Evolutionary conservation across 1,284 basidiomycete genomes (phyloP).

Genomic region (Leccinum subrobustum): DNA sequence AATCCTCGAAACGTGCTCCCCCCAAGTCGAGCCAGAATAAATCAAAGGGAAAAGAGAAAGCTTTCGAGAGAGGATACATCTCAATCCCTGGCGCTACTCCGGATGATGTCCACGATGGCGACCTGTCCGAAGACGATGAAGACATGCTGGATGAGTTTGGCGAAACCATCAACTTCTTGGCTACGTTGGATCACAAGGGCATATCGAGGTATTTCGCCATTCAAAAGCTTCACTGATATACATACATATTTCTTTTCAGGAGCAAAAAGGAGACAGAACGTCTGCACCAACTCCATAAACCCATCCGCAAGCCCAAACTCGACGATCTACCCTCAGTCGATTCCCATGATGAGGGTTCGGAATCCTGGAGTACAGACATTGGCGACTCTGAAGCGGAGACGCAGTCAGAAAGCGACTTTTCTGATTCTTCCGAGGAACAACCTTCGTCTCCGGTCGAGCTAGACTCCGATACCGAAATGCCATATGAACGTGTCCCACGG

Average conservation of each 20-base stretch:
- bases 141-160: constrained; percentile 61
- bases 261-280: constrained; percentile 75
- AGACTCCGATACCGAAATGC: constrained; percentile 69
- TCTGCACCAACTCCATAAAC: constrained; percentile 62
- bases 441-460: constrained; percentile 15
- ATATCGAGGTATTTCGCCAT: constrained; percentile 60
- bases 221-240: neutral
- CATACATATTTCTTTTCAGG: constrained; percentile 39
- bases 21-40: constrained; percentile 30
- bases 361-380: constrained; percentile 53
- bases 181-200: constrained; percentile 61
- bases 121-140: constrained; percentile 63
- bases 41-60: constrained; percentile 58
- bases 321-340: constrained; percentile 67
- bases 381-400: constrained; percentile 35
- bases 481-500: constrained; percentile 63
- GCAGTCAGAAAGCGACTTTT: constrained; percentile 21
- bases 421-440: constrained; percentile 24
- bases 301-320: constrained; percentile 44
- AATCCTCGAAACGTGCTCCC: constrained; percentile 18
- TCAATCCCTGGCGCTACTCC: constrained; percentile 49
- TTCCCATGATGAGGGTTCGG: constrained; percentile 58
- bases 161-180: constrained; percentile 56
- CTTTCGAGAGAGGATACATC: constrained; percentile 57
- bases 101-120: constrained; percentile 44